These are phyloP conservation scores for Ogataea pignaliae DNA, from an alignment of 805 yeast species.

Conservation along the genomic window DNA sequence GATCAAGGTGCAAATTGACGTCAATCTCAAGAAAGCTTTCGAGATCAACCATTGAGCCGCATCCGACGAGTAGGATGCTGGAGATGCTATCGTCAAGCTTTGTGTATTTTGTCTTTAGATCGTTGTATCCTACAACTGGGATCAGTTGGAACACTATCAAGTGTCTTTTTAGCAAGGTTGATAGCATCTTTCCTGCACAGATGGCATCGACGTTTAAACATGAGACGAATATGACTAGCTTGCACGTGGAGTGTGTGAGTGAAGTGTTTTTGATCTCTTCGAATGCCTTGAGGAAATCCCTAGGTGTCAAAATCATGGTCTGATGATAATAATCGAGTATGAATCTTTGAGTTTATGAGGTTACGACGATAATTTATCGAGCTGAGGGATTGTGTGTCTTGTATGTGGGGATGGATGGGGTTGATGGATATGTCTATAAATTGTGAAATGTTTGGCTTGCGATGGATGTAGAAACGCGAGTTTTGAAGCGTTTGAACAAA, in stretches of 20 bases:
- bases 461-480: too few relatives aligned
- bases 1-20: slow-evolving; percentile 44
- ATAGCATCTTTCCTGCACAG: slow-evolving; percentile 78
- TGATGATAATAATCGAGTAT: too few relatives aligned
- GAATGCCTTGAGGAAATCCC: slow-evolving; percentile 64
- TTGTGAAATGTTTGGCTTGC: too few relatives aligned
- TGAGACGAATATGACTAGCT: slow-evolving; percentile 80
- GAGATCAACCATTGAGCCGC: slow-evolving; percentile 89
- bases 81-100: slow-evolving; percentile 70
- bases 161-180: slow-evolving; percentile 68
- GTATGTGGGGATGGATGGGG: too few relatives aligned
- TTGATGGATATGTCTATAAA: too few relatives aligned
- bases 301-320: slow-evolving; percentile 70
- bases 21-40: slow-evolving; percentile 68
- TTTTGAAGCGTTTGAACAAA: too few relatives aligned
- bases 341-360: too few relatives aligned
- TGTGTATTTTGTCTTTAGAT: slow-evolving; percentile 57
- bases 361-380: too few relatives aligned
- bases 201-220: slow-evolving; percentile 89
- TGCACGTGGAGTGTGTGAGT: slow-evolving; percentile 88
- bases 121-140: slow-evolving; percentile 90
- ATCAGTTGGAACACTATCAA: slow-evolving; percentile 82
- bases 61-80: slow-evolving; percentile 78
- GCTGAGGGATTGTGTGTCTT: too few relatives aligned
- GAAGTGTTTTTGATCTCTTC: slow-evolving; percentile 65